A percentile compares a stretch with the other conserved stretches of the same genome.
Conservation (phyloP, 148 eudicot species). For the Salicornia ramosissima region DNA sequence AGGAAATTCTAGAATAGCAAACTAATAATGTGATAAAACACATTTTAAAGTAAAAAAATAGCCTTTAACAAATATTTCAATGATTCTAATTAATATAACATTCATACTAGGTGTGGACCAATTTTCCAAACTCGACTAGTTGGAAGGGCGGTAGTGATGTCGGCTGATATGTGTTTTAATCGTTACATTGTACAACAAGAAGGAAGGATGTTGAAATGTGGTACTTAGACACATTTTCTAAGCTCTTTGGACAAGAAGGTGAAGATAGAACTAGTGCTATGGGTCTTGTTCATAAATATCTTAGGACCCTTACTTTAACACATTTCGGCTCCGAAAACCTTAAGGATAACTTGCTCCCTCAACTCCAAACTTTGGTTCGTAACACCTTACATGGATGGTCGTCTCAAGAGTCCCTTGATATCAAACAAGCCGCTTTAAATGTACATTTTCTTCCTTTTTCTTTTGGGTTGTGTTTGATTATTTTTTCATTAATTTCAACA, state of each 20-base stretch:
- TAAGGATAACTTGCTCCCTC: constrained; percentile 30
- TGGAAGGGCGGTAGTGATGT: constrained; percentile 46
- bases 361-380: constrained; percentile 28
- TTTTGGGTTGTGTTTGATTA: background rate
- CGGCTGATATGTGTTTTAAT: constrained; percentile 42
- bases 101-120: constrained; percentile 33
- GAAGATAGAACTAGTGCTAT: constrained; percentile 40
- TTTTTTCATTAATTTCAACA: background rate
- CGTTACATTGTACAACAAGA: constrained; percentile 44
- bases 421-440: constrained; percentile 26
- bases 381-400: constrained; percentile 24
- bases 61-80: no score
- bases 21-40: no score
- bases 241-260: constrained; percentile 44
- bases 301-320: constrained; percentile 30
- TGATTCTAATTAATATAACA: no score
- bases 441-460: constrained; percentile 14
- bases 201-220: constrained; percentile 41
- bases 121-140: constrained; percentile 44
- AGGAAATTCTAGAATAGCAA: no score
- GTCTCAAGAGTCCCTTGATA: constrained; percentile 22
- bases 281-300: constrained; percentile 43
- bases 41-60: no score
- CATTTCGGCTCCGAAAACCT: constrained; percentile 45
- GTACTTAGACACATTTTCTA: constrained; percentile 47